Percentiles rank a stretch among this genome's conserved stretches.
Conservation (phyloP, 1,284 basidiomycete species). For the Ceratobasidium sp. region DNA sequence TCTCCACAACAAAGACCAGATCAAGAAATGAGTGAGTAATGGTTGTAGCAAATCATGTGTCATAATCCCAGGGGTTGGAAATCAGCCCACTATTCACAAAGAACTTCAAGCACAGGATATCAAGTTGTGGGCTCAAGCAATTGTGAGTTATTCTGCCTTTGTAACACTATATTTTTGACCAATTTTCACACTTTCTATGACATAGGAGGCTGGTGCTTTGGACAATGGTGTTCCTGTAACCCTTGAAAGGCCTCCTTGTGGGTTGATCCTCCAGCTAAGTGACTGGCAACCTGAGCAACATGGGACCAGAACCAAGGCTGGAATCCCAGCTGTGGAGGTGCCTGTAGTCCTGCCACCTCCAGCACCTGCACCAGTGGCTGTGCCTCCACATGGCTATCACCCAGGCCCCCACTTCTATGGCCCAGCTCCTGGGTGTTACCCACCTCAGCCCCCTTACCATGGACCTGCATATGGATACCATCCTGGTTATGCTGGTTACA, state of each 20-base stretch:
- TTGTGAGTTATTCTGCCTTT: neutral
- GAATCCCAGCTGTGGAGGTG: neutral
- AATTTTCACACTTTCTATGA: neutral
- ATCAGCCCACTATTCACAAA: neutral
- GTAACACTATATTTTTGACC: neutral
- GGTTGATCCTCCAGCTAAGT: neutral
- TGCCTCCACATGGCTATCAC: too few species aligned
- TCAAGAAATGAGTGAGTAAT: neutral
- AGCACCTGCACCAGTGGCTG: neutral
- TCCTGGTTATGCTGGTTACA: too few species aligned
- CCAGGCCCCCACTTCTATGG: too few species aligned
- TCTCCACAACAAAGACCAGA: neutral
- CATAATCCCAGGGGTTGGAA: neutral
- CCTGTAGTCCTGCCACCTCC: neutral
- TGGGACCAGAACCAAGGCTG: neutral
- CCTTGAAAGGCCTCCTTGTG: neutral
- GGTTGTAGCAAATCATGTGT: neutral
- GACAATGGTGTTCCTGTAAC: too few species aligned
- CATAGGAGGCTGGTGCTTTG: neutral
- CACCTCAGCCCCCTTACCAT: too few species aligned
- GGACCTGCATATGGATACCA: too few species aligned
- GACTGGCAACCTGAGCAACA: neutral
- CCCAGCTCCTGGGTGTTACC: too few species aligned
- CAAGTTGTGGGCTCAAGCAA: neutral
- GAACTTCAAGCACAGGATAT: neutral